Percentiles rank a stretch among this genome's conserved stretches.
phyloP scores from a whole-genome alignment of 768 basidiomycete genomes.

The Lactarius indigo region DNA sequence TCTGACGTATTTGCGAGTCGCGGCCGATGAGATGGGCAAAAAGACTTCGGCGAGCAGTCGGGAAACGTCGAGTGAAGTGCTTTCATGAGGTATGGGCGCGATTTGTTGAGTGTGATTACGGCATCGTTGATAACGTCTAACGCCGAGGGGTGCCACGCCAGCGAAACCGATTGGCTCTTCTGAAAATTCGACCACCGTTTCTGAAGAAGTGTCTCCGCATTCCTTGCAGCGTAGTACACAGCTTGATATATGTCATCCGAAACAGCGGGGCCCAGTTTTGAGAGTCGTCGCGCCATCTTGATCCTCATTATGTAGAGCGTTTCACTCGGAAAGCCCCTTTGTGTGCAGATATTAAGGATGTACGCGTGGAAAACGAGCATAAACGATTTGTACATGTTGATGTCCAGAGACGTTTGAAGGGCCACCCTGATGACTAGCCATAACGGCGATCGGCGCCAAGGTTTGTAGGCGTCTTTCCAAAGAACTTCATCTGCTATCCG shows the following conservation, averaged over 20 bases:
- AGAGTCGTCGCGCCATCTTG: neutral
- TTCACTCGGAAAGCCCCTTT: neutral
- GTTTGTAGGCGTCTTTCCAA: constrained; percentile 27
- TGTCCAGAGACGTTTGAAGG: constrained; percentile 30
- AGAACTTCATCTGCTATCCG: neutral
- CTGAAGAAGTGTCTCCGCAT: neutral
- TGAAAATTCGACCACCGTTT: neutral
- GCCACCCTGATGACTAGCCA: constrained; percentile 33
- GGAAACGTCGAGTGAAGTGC: neutral
- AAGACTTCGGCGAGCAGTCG: neutral
- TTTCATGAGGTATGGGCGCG: neutral
- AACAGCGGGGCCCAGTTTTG: neutral
- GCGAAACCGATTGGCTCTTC: neutral
- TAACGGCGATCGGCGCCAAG: constrained; percentile 7
- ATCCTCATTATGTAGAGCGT: neutral
- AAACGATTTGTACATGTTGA: neutral
- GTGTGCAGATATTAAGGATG: neutral
- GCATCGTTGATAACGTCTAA: neutral
- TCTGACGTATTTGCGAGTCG: neutral
- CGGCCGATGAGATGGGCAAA: neutral
- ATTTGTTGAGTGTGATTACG: neutral
- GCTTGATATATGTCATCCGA: neutral
- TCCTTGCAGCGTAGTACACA: neutral
- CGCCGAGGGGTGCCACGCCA: neutral
- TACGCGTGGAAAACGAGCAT: neutral